A percentile compares a stretch with the other conserved stretches of the same genome.
phyloP scores from a whole-genome alignment of 2,329 filamentous ascomycete genomes.

The Sporothrix globosa region DNA sequence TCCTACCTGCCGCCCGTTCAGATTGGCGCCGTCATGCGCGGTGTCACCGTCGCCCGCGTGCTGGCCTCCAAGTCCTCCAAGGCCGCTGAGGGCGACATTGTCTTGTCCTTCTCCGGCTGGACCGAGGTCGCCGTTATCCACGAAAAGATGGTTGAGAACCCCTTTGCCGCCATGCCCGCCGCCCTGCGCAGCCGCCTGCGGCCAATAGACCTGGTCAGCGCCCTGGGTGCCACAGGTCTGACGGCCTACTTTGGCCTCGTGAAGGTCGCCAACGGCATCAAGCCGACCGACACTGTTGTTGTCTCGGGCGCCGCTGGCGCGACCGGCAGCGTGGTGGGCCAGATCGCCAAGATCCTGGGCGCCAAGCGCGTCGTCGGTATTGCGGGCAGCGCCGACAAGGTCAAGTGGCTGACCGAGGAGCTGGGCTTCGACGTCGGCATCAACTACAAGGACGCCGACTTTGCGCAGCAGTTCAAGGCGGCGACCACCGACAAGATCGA shows the following conservation, averaged over 20 bases:
- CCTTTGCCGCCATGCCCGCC: conserved; percentile 34
- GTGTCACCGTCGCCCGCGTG: conserved; percentile 56
- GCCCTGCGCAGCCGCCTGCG: conserved; percentile 39
- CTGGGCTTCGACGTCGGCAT: conserved; percentile 69
- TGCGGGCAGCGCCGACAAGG: conserved; percentile 61
- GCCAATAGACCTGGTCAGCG: conserved; percentile 54
- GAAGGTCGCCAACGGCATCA: conserved; percentile 55
- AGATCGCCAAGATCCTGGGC: conserved; percentile 68
- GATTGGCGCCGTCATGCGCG: conserved; percentile 63
- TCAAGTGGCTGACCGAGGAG: conserved; percentile 64
- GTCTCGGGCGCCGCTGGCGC: conserved; percentile 69
- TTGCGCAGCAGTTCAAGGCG: conserved; percentile 61
- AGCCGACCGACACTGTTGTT: conserved; percentile 66
- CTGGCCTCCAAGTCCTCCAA: conserved; percentile 52
- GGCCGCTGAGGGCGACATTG: conserved; percentile 56
- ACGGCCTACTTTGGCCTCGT: conserved; percentile 69
- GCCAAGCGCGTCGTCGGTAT: conserved; percentile 55
- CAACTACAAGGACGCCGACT: conserved; percentile 70
- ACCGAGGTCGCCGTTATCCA: conserved; percentile 58
- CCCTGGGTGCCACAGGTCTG: conserved; percentile 62
- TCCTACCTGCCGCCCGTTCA: conserved; percentile 64
- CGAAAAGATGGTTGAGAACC: conserved; percentile 43
- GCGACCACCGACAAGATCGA: conserved; percentile 62
- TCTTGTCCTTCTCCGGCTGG: conserved; percentile 58
- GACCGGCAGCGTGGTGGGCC: conserved; percentile 66